Evolutionary conservation across 345 rosid genomes (phyloP).

Genomic region (Eucalyptus regnans): DNA sequence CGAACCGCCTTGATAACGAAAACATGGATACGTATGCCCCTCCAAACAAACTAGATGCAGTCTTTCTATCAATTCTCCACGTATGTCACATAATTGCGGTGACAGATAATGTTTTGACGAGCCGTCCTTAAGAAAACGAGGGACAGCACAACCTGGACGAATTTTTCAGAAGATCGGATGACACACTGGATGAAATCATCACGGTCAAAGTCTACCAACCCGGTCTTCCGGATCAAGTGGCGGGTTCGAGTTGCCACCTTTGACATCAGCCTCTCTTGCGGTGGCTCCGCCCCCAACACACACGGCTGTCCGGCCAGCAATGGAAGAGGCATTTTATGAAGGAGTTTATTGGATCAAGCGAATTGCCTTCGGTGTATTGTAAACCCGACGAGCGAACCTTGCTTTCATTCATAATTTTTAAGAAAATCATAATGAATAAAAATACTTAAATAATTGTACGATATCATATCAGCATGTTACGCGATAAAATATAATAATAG

Average conservation of each 20-base stretch:
- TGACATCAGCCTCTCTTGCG: not conserved
- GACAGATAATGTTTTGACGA: not conserved
- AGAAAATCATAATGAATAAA: not conserved
- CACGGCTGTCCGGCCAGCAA: not conserved
- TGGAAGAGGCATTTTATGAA: not conserved
- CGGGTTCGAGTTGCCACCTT: not conserved
- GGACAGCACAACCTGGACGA: not conserved
- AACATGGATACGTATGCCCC: not conserved
- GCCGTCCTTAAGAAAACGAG: not conserved
- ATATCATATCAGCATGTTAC: fast-evolving
- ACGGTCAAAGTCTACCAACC: not conserved
- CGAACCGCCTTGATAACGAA: not conserved
- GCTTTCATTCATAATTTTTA: not conserved
- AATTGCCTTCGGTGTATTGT: fast-evolving
- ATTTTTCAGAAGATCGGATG: not conserved
- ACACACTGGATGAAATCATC: not conserved
- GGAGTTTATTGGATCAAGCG: not conserved
- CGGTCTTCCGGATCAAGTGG: not conserved
- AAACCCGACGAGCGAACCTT: not conserved
- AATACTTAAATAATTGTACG: fast-evolving
- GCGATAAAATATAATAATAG: not conserved
- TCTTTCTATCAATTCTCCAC: not conserved
- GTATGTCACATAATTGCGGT: not conserved
- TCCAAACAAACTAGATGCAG: not conserved
- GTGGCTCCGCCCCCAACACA: not conserved